Conservation (phyloP, 2,329 filamentous ascomycete species). For the Venturia pyrina region DNA sequence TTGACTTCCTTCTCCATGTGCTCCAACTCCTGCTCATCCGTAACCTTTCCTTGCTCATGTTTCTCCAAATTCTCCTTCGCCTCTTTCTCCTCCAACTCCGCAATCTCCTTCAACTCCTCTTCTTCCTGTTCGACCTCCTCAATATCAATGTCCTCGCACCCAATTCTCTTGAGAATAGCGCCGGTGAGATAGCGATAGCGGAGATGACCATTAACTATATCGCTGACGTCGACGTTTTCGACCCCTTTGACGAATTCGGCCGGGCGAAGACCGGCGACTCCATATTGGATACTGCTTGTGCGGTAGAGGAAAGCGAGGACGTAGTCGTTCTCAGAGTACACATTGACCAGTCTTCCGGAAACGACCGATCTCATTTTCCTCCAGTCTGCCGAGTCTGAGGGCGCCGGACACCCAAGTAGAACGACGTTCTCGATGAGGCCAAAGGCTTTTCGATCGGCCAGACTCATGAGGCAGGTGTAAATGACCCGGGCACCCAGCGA, state of each 20-base stretch:
- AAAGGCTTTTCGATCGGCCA: slow-evolving; percentile 49
- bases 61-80: slow-evolving; percentile 21
- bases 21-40: slow-evolving; percentile 18
- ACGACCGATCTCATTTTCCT: slow-evolving; percentile 67
- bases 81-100: slow-evolving; percentile 29
- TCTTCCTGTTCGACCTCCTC: slow-evolving; percentile 37
- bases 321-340: slow-evolving; percentile 79
- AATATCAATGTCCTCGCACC: slow-evolving; percentile 42
- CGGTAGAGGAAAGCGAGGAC: slow-evolving; percentile 82
- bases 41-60: slow-evolving; percentile 15
- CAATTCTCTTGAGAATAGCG: slow-evolving; percentile 40
- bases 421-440: slow-evolving; percentile 77
- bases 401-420: slow-evolving; percentile 70
- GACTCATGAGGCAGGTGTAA: slow-evolving; percentile 9
- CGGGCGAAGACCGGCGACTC: slow-evolving; percentile 72
- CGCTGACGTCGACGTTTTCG: slow-evolving; percentile 44
- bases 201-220: slow-evolving; percentile 53
- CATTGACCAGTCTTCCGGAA: slow-evolving; percentile 73
- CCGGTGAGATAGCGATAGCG: slow-evolving; percentile 41
- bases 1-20: slow-evolving; percentile 32
- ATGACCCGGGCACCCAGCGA: slow-evolving; percentile 26
- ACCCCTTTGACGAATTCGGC: slow-evolving; percentile 59
- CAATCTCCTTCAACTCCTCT: slow-evolving; percentile 25
- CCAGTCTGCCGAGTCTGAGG: slow-evolving; percentile 65
- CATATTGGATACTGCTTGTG: slow-evolving; percentile 69